phyloP scores from a whole-genome alignment of 805 yeast genomes.

The Lipomyces spencermartinsiae region DNA sequence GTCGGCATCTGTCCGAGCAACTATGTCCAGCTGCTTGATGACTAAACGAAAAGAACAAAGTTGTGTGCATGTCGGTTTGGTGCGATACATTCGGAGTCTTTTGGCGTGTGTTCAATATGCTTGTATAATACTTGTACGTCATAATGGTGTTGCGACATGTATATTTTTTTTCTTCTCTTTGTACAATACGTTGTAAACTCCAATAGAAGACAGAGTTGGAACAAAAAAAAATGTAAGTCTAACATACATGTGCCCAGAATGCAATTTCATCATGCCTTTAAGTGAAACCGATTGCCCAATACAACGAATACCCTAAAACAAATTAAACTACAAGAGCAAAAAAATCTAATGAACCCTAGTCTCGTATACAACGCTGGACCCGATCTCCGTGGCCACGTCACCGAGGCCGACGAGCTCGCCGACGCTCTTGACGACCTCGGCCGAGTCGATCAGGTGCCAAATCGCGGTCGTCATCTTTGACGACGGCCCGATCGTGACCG shows the following conservation, averaged over 20 bases:
- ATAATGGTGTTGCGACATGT: neutral
- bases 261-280: neutral
- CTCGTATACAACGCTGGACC: constrained; percentile 14
- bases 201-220: neutral
- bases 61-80: neutral
- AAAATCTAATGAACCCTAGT: neutral
- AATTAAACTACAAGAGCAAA: neutral
- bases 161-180: constrained; percentile 1
- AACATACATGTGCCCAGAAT: neutral
- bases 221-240: neutral
- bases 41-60: neutral
- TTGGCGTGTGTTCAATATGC: neutral
- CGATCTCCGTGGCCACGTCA: constrained; percentile 47
- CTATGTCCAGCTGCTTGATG: constrained; percentile 58
- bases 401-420: constrained; percentile 82
- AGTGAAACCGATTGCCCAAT: neutral
- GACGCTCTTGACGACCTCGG: constrained; percentile 81
- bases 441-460: constrained; percentile 82
- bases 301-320: neutral
- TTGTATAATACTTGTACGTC: no score
- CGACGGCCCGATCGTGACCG: constrained; percentile 93
- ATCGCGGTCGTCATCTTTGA: constrained; percentile 84
- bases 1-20: constrained; percentile 97
- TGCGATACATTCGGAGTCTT: neutral
- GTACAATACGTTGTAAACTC: neutral